Evolutionary conservation across 2,329 filamentous ascomycete genomes (phyloP).

Genomic region (Penicillium sp.): DNA sequence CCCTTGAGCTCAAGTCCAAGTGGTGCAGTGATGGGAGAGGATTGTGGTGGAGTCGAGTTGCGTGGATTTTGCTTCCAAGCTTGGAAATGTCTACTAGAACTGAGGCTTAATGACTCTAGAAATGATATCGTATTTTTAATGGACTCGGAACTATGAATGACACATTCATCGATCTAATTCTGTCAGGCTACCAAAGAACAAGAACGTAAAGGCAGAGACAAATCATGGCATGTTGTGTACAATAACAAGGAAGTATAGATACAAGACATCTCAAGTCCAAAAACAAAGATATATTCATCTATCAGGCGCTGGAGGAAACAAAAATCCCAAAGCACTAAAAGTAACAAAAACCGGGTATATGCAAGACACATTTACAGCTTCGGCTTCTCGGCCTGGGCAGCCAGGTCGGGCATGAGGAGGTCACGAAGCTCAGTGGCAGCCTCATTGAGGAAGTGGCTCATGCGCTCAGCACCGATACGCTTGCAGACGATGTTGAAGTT

Average conservation of each 20-base stretch:
- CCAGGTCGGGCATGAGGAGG: conserved; percentile 72
- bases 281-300: conserved; percentile 9
- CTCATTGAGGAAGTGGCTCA: conserved; percentile 96
- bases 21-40: too few species aligned
- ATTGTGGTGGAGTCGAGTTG: too few species aligned
- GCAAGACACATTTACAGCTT: conserved; percentile 64
- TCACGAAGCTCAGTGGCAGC: conserved; percentile 87
- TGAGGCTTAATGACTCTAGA: too few species aligned
- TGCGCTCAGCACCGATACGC: conserved; percentile 80
- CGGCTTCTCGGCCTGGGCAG: conserved; percentile 68
- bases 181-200: background rate
- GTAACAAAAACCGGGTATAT: conserved; percentile 8
- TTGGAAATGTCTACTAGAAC: too few species aligned
- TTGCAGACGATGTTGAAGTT: conserved; percentile 99
- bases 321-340: background rate
- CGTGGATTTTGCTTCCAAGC: too few species aligned
- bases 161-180: too few species aligned
- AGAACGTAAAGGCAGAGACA: background rate
- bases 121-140: too few species aligned
- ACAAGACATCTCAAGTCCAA: background rate
- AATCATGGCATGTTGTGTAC: background rate
- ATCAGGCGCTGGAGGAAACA: conserved; percentile 4
- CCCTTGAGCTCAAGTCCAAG: too few species aligned
- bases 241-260: background rate
- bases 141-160: too few species aligned